Percentiles rank a stretch among this genome's conserved stretches.
These are phyloP conservation scores for Lipomyces yamadae DNA, from an alignment of 805 yeast genomes.

Conservation along the genomic window DNA sequence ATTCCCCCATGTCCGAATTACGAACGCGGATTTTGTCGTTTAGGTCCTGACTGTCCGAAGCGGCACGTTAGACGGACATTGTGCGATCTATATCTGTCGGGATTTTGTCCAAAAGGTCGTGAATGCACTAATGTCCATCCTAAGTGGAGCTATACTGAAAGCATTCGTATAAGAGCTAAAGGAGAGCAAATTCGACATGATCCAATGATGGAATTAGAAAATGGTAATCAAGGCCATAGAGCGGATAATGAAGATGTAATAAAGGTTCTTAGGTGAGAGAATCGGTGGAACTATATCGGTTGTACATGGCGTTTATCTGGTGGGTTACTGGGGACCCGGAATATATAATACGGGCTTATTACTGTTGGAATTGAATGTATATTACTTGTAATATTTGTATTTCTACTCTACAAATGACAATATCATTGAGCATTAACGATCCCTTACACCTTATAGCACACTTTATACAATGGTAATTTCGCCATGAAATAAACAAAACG, in stretches of 20 bases:
- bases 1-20: conserved; percentile 88
- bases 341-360: background rate
- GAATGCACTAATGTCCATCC: conserved; percentile 85
- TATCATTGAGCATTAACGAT: too few species aligned
- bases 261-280: conserved; percentile 22
- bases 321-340: background rate
- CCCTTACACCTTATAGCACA: too few species aligned
- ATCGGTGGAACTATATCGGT: background rate
- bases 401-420: too few species aligned
- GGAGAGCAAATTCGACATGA: conserved; percentile 11
- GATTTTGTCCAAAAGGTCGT: conserved; percentile 91
- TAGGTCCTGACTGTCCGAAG: conserved; percentile 83
- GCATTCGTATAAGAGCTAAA: conserved; percentile 22
- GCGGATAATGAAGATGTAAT: conserved; percentile 27
- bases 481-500: too few species aligned
- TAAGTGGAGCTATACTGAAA: conserved; percentile 51
- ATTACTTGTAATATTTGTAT: too few species aligned
- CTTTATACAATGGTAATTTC: too few species aligned
- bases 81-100: conserved; percentile 82
- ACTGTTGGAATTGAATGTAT: background rate
- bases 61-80: conserved; percentile 76
- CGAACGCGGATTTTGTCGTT: conserved; percentile 86
- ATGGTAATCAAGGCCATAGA: background rate
- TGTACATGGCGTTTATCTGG: background rate
- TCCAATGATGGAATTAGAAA: conserved; percentile 1